phyloP scores from a whole-genome alignment of 1,284 basidiomycete species.

The Cryptococcus jaspeensis region DNA sequence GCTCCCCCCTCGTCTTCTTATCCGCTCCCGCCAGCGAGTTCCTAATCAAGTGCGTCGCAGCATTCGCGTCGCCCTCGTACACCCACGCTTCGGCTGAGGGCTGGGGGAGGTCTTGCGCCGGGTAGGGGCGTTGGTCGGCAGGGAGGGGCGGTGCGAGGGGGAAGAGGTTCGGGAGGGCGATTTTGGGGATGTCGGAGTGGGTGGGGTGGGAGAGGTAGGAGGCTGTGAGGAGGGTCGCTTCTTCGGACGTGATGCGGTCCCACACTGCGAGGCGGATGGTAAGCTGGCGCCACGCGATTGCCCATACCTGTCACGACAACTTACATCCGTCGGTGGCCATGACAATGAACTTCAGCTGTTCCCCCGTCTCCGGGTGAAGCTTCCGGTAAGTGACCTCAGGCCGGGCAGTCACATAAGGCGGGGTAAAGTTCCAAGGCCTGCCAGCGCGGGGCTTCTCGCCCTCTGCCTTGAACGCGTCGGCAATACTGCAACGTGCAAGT shows the following conservation, averaged over 20 bases:
- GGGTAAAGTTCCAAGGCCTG: slow-evolving; percentile 67
- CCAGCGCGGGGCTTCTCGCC: slow-evolving; percentile 63
- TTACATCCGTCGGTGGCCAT: slow-evolving; percentile 82
- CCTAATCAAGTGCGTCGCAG: slow-evolving; percentile 86
- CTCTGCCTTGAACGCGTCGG: slow-evolving; percentile 64
- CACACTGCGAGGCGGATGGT: slow-evolving; percentile 58
- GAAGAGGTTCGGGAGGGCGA: slow-evolving; percentile 29
- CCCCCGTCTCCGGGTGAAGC: slow-evolving; percentile 49
- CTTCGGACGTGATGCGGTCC: slow-evolving; percentile 92
- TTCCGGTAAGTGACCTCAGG: slow-evolving; percentile 84
- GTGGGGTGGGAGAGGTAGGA: slow-evolving; percentile 72
- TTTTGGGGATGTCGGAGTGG: slow-evolving; percentile 36
- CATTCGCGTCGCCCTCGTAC: slow-evolving; percentile 78
- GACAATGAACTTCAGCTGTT: slow-evolving; percentile 68
- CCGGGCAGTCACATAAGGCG: slow-evolving; percentile 89
- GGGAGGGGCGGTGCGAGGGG: slow-evolving; percentile 21
- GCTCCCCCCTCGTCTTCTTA: slow-evolving; percentile 61
- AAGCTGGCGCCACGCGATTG: not conserved
- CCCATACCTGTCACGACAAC: no score
- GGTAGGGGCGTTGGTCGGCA: slow-evolving; percentile 37
- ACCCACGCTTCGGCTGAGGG: slow-evolving; percentile 59
- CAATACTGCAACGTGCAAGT: slow-evolving; percentile 56
- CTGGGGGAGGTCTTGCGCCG: slow-evolving; percentile 39
- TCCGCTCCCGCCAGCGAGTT: slow-evolving; percentile 92
- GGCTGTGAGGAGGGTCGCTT: slow-evolving; percentile 86